phyloP scores from a whole-genome alignment of 2,329 filamentous ascomycete genomes.

The Pestalotiopsis sp. region DNA sequence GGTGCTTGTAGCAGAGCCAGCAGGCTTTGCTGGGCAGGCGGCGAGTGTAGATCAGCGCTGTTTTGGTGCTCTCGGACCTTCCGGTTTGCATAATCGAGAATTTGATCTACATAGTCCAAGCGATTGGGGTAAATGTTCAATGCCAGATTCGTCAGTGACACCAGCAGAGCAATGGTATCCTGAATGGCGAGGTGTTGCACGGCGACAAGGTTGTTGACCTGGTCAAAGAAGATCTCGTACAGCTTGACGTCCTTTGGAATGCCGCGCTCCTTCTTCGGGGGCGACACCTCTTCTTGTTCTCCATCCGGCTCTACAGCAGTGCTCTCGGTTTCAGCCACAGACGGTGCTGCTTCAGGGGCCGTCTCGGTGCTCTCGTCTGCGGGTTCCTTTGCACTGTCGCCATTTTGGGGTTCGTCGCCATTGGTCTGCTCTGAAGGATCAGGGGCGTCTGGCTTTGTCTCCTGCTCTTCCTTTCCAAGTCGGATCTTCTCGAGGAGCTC shows the following conservation, averaged over 20 bases:
- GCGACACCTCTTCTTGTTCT: not conserved
- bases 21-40: conserved; percentile 83
- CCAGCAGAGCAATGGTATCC: conserved; percentile 89
- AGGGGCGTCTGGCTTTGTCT: conserved; percentile 22
- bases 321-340: conserved; percentile 46
- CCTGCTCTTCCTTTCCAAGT: conserved; percentile 60
- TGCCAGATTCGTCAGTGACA: conserved; percentile 91
- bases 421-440: conserved; percentile 36
- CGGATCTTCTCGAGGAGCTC: conserved; percentile 77
- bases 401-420: conserved; percentile 34
- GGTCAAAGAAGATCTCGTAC: conserved; percentile 96
- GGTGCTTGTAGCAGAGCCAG: conserved; percentile 88
- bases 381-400: conserved; percentile 33
- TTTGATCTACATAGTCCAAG: conserved; percentile 93
- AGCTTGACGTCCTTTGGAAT: conserved; percentile 81
- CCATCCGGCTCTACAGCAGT: conserved; percentile 46
- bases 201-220: conserved; percentile 91
- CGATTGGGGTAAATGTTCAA: conserved; percentile 93
- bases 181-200: conserved; percentile 89
- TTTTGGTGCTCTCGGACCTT: conserved; percentile 90
- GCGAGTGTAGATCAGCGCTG: conserved; percentile 91
- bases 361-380: conserved; percentile 26
- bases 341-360: conserved; percentile 36
- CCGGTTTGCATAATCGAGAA: conserved; percentile 81
- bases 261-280: conserved; percentile 41